Evolutionary conservation across 805 yeast genomes (phyloP), one percentile per base, ranked within the genome.

Genomic region (Kazachstania martiniae): DNA sequence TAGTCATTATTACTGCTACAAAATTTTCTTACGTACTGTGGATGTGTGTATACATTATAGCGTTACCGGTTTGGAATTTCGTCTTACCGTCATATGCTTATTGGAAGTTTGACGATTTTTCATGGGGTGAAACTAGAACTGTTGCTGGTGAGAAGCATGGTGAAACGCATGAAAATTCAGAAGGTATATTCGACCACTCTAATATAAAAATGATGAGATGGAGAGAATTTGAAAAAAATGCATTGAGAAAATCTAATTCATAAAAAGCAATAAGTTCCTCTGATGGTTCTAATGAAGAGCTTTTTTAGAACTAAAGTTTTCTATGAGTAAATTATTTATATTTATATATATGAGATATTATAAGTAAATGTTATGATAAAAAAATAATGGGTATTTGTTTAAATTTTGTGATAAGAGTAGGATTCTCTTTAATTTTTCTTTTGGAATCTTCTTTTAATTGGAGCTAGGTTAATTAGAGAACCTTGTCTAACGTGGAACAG

Each of bases 41-140:
- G 82, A 80, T 85, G 78, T 32, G 74, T 19, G 66, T 86, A 35
- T 87, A 87, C 52, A 58, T 86, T 18, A 1, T 72, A 12, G 91
- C 95, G 1, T 69, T 87, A 39, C 95, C 95, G n/a, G 67, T 87
- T 34, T 87, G 96, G 96, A 87, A 86, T 58, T 80, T 87, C 51
- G 74, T 85, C 4, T 65, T 87, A 28, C 96, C 96, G 3, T 50
- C 74, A 8, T 85, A 87, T 58, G 80, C 95, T 0, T 86, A 68
- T 56, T 87, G 96, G 96, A 85, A 85, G 51, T 85, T 86, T 58
- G 96, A 87, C 58, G 95, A 87, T 53, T 87, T 87, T 59, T 74
- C 86, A 54, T 87, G 96, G 96, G 95, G 96, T 53, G 94, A 84
- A 38, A 87, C 95, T 3, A 69, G 95, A 63, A 70, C 77, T n/a